Conservation (phyloP, 257 asterid genomes). For the Forsythia suspensa region DNA sequence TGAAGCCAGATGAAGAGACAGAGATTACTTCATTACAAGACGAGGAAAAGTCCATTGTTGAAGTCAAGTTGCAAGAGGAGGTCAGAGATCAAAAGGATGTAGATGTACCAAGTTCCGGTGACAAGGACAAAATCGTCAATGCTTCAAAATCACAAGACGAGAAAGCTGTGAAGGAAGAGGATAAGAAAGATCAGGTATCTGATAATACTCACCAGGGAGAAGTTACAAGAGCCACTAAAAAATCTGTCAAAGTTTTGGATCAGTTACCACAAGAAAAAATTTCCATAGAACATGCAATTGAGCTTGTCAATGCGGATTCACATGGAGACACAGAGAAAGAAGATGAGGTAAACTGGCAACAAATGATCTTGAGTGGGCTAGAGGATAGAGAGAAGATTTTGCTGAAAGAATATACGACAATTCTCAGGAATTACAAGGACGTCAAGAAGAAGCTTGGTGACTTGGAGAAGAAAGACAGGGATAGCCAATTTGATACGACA, state of each 20-base stretch:
- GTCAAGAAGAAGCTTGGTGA: constrained; percentile 65
- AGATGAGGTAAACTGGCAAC: constrained; percentile 64
- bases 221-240: constrained; percentile 14
- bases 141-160: constrained; percentile 23
- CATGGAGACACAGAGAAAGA: constrained; percentile 29
- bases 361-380: constrained; percentile 65
- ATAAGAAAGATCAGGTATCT: constrained; percentile 14
- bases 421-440: constrained; percentile 80
- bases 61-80: constrained; percentile 17
- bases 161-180: constrained; percentile 29
- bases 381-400: constrained; percentile 78
- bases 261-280: constrained; percentile 23
- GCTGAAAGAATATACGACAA: constrained; percentile 64
- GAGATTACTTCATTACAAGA: constrained; percentile 16
- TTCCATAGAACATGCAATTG: constrained; percentile 18
- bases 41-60: constrained; percentile 4
- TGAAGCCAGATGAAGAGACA: constrained; percentile 49
- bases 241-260: constrained; percentile 30
- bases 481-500: constrained; percentile 56
- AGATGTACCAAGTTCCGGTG: constrained; percentile 1
- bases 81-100: constrained; percentile 7
- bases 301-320: constrained; percentile 13
- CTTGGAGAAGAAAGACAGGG: constrained; percentile 65
- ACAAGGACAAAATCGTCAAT: not conserved
- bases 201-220: constrained; percentile 24